Evolutionary conservation across 164 flowering plant species (phyloP).

Genomic region (Stephania japonica): DNA sequence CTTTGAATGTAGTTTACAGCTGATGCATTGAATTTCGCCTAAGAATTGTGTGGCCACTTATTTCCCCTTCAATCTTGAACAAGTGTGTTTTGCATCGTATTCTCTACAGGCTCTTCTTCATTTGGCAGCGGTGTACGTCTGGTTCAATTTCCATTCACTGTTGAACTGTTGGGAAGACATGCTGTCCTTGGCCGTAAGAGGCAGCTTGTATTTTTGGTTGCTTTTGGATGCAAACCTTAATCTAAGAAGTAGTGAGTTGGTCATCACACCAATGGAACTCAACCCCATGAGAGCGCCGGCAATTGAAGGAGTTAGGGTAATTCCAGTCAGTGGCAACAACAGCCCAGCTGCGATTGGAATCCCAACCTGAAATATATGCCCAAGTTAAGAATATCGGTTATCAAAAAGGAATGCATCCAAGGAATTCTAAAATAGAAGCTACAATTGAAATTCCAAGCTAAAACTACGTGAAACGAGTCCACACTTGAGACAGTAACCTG

Average conservation of each 20-base stretch:
- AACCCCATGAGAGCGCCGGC: slow-evolving; percentile 97
- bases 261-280: slow-evolving; percentile 86
- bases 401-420: background rate
- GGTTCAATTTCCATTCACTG: background rate
- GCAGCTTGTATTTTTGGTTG: slow-evolving; percentile 15
- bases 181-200: slow-evolving; percentile 6
- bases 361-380: slow-evolving; percentile 51
- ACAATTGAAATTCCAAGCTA: background rate
- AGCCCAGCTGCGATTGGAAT: slow-evolving; percentile 92
- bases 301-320: slow-evolving; percentile 86
- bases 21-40: background rate
- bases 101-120: background rate
- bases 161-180: background rate
- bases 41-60: background rate
- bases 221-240: slow-evolving; percentile 45
- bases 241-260: slow-evolving; percentile 78
- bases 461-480: background rate
- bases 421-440: background rate
- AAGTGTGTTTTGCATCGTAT: background rate
- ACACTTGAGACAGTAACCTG: background rate
- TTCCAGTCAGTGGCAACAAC: slow-evolving; percentile 79
- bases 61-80: background rate
- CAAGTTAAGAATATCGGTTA: too few relatives aligned
- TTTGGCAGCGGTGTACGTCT: background rate
- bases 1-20: background rate